Base-by-base conservation (phyloP, 78 protist genomes). In the Tieghemostelium lacteum region DNA sequence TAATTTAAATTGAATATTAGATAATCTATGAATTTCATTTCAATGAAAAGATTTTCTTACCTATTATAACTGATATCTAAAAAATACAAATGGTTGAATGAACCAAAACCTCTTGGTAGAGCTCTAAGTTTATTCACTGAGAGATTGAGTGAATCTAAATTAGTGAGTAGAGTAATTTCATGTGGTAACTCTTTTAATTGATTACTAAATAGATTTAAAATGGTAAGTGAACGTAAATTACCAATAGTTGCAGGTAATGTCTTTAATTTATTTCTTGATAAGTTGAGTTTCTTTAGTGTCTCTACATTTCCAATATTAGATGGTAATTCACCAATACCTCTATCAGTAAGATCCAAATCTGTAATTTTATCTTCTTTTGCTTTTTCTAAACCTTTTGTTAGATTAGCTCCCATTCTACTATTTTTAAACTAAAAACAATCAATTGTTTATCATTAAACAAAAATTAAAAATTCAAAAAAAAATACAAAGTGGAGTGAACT, bases 41-140 rank as follows among this genome's bases (percentile, higher is more conserved):
- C 6, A 45, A 45, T 45, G 10, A 45, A 14, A 10, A 45, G 4
- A 19, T 19, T 57, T 66, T 24, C 55, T 2, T 54, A 72, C 76
- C 60, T 76, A 75, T 87, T 87, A 49, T 87, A 87, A 28, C 66
- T 42, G 39, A 87, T 42, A 87, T 87, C 93, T 33, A 87, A 74
- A 50, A 87, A 75, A 33, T 39, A 64, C 19, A 87, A 63, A 67
- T 73, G 77, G 58, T 87, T 87, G 45, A 87, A 87, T 40, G 93
- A 65, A 52, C 93, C 93, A 50, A 87, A 87, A 33, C 93, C 93
- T 62, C 93, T 75, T 71, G 93, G 93, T 37, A 87, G 50, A 19
- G 86, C 65, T 75, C 37, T 61, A 28, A 87, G 29, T 39, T 87
- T 87, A 36, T 87, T 87, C 20, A 87, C 64, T 50, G 76, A 63